Percentiles rank a stretch among this genome's conserved stretches.
Conservation (phyloP, 2,329 filamentous ascomycete genomes). For the Emergomyces orientalis region DNA sequence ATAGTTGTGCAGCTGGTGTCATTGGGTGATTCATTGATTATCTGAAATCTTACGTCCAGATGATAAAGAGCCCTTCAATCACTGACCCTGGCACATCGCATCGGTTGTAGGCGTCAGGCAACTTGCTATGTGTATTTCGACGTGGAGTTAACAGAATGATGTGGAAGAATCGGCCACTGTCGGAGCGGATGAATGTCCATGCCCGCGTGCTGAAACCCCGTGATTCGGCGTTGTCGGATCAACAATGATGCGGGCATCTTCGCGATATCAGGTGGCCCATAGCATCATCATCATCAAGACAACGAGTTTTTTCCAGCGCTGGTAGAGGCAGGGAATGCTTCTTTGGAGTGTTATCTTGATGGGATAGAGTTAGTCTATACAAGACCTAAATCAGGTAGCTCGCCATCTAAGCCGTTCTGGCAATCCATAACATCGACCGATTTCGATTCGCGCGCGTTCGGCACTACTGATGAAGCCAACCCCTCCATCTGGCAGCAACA, state of each 20-base stretch:
- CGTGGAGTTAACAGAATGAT: no score
- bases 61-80: background rate
- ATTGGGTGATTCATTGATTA: background rate
- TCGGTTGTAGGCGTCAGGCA: no score
- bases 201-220: background rate
- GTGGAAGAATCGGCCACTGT: no score
- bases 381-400: background rate
- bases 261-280: background rate
- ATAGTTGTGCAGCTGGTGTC: background rate
- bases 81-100: background rate
- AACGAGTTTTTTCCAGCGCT: background rate
- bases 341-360: background rate
- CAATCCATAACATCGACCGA: background rate
- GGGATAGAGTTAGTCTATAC: background rate
- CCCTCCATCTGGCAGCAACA: slow-evolving; percentile 8
- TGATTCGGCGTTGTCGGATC: slow-evolving; percentile 2
- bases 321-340: background rate
- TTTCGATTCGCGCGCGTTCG: background rate
- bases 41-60: background rate
- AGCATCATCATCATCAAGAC: background rate
- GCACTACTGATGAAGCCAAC: background rate
- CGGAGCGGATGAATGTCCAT: background rate
- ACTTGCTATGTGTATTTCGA: no score
- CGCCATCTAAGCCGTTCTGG: background rate
- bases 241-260: slow-evolving; percentile 2